Percentiles rank a stretch among this genome's conserved stretches.
phyloP scores from a whole-genome alignment of 202 grass and related monocot genomes.

The Eragrostis tef region DNA sequence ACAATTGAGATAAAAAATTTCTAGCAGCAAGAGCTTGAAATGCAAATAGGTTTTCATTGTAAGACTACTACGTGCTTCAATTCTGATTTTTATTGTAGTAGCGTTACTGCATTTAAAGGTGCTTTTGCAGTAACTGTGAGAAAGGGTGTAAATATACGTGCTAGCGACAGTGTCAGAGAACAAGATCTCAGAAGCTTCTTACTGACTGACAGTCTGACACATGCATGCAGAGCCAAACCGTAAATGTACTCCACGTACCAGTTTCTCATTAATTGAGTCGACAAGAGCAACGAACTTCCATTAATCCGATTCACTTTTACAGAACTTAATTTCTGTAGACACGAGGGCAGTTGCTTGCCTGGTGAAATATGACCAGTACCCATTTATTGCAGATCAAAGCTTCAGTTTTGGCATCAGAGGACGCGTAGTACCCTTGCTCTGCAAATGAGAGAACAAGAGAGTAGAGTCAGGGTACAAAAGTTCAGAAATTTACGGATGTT shows the following conservation, averaged over 20 bases:
- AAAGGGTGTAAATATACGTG: background rate
- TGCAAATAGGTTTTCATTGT: background rate
- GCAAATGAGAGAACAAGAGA: conserved; percentile 20
- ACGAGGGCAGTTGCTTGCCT: conserved; percentile 6
- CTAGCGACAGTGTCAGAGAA: conserved; percentile 49
- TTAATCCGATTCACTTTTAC: conserved; percentile 49
- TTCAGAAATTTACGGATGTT: background rate
- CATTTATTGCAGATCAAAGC: conserved; percentile 40
- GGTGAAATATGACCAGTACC: conserved; percentile 37
- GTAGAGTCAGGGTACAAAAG: conserved; percentile 17
- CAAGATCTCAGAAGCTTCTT: conserved; percentile 54
- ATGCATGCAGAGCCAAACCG: conserved; percentile 41
- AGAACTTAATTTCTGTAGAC: background rate
- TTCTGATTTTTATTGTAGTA: background rate
- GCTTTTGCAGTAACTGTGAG: conserved; percentile 23
- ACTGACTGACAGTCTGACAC: conserved; percentile 40
- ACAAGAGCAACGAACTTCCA: conserved; percentile 55
- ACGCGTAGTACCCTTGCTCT: background rate
- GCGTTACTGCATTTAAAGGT: conserved; percentile 33
- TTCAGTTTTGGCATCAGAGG: conserved; percentile 36
- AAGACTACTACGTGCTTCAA: conserved; percentile 24
- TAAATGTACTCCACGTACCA: conserved; percentile 45
- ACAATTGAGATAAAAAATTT: background rate
- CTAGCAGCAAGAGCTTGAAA: conserved; percentile 14
- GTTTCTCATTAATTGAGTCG: conserved; percentile 51